Evolutionary conservation across 495 filamentous ascomycete species (phyloP), one percentile per base, ranked within the genome.

Genomic region (Aspergillus saccharolyticus): DNA sequence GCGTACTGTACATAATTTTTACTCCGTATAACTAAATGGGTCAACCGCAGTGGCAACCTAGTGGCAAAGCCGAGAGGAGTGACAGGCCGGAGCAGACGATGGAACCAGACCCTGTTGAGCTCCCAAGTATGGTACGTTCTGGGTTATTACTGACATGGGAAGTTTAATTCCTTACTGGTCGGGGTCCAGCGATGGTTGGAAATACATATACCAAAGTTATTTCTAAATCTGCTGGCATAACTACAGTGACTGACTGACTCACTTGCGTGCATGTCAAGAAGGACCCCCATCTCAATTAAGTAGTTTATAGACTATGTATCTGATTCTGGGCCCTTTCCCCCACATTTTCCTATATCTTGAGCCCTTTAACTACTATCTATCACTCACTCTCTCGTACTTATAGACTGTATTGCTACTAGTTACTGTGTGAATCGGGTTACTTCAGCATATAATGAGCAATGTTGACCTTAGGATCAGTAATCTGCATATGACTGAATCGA

Each of bases 61-160:
- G 25, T 28, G 25, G 25, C 25, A 28, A 28, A 9, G 25, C 25
- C 25, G n/a, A n/a, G n/a, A n/a, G 9, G 46, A 50, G 17, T 55
- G 53, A 49, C 57, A 55, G 48, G 43, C 44, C 30, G 19, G 60
- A 56, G 55, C 55, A 60, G 33, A 51, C 24, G 24, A 49, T 43
- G 28, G 48, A 58, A 47, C 56, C 56, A 39, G 56, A 53, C 50
- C 49, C 56, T 53, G 24, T 46, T 20, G 43, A 42, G 42, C 33
- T 49, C 60, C n/a, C 55, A 59, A 63, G 56, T 59, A 49, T 56
- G 60, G 60, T 63, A 59, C 52, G 53, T 59, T 54, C 25, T 53
- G 50, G 44, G 19, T 42, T 56, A 59, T n/a, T n/a, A n/a, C n/a
- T n/a, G n/a, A n/a, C n/a, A 53, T 51, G 54, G 57, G 54, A 61